Base-by-base conservation (phyloP, 345 rosid species). In the Laguncularia racemosa region DNA sequence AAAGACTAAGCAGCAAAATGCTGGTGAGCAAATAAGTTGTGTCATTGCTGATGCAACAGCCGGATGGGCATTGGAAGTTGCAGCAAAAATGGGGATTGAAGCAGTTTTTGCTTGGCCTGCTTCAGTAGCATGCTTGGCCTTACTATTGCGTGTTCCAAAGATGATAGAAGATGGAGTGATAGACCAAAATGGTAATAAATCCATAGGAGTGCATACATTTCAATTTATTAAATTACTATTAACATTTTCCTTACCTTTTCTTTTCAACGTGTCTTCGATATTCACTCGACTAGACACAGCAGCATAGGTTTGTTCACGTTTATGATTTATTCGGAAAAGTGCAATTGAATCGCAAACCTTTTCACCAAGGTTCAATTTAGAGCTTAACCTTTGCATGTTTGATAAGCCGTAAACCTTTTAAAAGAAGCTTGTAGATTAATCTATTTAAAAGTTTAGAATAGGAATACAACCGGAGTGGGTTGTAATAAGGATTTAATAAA, bases 1-100 rank as follows among this genome's bases (percentile, higher is more conserved):
- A 16, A 10, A 16, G 13, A 50, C 17, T 19, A 16, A 16, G 21
- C 13, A 50, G 13, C 23, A 21, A n/a, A n/a, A 17, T 17, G 68
- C 58, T 2, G 46, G 21, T 8, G 71, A 66, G 55, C n/a, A 51
- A 43, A 63, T 73, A 60, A 51, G 52, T 11, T 76, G 75, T 46
- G 50, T 73, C 7, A 10, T 73, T 19, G 50, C 56, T 51, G 75
- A 76, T 64, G 12, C 12, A 23, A 12, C 14, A 5, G 43, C 55
- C 10, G 52, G 61, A n/a, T 69, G 70, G 77, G 70, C 68, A 16
- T 48, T 65, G 11, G 66, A 67, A 58, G 57, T 64, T 23, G 68
- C 77, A 4, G 33, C 57, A 28, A 52, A 38, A 48, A 23, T 63
- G 60, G 66, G 68, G 13, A 61, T 70, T 46, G 6, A 20, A 14